These are phyloP conservation scores for Boletus insuetus DNA, from an alignment of 768 basidiomycete genomes.

Conservation along the genomic window DNA sequence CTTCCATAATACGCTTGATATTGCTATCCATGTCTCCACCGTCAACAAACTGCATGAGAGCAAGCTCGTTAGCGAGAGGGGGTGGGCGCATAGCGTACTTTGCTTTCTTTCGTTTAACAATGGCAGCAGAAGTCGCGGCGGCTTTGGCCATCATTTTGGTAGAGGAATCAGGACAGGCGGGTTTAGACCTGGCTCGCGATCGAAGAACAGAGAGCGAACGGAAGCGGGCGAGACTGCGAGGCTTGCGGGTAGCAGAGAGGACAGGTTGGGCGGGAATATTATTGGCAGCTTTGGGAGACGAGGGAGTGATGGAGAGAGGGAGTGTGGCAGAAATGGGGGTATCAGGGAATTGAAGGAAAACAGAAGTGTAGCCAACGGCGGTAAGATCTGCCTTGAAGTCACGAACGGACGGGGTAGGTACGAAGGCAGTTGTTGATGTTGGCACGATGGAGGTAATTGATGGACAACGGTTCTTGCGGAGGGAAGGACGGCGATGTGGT, in stretches of 20 bases:
- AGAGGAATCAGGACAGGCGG: constrained; percentile 27
- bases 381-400: constrained; percentile 55
- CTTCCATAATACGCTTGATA: constrained; percentile 51
- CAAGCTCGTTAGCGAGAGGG: constrained; percentile 63
- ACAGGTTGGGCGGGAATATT: constrained; percentile 19
- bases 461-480: constrained; percentile 27
- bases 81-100: constrained; percentile 45
- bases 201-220: constrained; percentile 52
- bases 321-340: constrained; percentile 38
- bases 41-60: constrained; percentile 65
- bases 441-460: constrained; percentile 40
- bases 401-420: constrained; percentile 41
- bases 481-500: constrained; percentile 35
- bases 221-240: constrained; percentile 41
- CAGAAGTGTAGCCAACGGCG: constrained; percentile 60
- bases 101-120: constrained; percentile 51
- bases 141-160: constrained; percentile 22
- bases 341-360: constrained; percentile 58
- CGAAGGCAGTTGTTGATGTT: constrained; percentile 36
- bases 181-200: constrained; percentile 38
- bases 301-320: constrained; percentile 6
- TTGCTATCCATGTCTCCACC: constrained; percentile 60
- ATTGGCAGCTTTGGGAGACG: constrained; percentile 1
- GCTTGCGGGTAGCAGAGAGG: constrained; percentile 12
- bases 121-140: constrained; percentile 26